phyloP scores from a whole-genome alignment of 2,329 filamentous ascomycete genomes.

The Aspergillus sp. region DNA sequence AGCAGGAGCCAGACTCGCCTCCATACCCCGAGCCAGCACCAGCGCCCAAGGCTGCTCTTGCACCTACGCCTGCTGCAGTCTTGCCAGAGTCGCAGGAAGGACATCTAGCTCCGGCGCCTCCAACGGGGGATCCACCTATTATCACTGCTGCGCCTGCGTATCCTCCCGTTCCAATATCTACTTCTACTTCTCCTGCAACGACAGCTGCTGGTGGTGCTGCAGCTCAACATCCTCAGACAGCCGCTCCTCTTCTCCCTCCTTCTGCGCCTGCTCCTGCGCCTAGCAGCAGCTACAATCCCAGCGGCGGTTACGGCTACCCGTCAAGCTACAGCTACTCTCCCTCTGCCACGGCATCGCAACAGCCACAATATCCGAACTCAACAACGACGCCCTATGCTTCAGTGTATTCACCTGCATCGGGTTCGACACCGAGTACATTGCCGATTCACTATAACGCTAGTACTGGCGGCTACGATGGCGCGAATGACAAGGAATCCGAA shows the following conservation, averaged over 20 bases:
- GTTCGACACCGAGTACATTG: slow-evolving; percentile 8
- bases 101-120: slow-evolving; percentile 19
- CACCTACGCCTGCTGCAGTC: slow-evolving; percentile 3
- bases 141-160: slow-evolving; percentile 5
- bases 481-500: slow-evolving; percentile 22
- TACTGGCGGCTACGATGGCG: slow-evolving; percentile 17
- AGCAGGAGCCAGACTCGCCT: slow-evolving; percentile 17
- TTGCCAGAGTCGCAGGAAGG: slow-evolving; percentile 40
- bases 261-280: too few relatives aligned
- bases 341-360: slow-evolving; percentile 21
- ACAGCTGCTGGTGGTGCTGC: slow-evolving; percentile 20
- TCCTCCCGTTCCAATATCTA: slow-evolving; percentile 22
- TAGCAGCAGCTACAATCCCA: slow-evolving; percentile 2
- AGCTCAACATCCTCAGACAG: slow-evolving; percentile 1
- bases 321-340: slow-evolving; percentile 24
- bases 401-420: slow-evolving; percentile 30
- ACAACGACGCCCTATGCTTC: slow-evolving; percentile 29
- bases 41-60: background rate
- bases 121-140: background rate
- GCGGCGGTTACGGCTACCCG: slow-evolving; percentile 14
- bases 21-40: slow-evolving; percentile 23
- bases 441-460: slow-evolving; percentile 24
- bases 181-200: slow-evolving; percentile 7
- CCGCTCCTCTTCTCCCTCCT: background rate
- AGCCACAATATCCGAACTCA: slow-evolving; percentile 9